Conservation (phyloP, 345 rosid species). For the Orychophragmus violaceus region DNA sequence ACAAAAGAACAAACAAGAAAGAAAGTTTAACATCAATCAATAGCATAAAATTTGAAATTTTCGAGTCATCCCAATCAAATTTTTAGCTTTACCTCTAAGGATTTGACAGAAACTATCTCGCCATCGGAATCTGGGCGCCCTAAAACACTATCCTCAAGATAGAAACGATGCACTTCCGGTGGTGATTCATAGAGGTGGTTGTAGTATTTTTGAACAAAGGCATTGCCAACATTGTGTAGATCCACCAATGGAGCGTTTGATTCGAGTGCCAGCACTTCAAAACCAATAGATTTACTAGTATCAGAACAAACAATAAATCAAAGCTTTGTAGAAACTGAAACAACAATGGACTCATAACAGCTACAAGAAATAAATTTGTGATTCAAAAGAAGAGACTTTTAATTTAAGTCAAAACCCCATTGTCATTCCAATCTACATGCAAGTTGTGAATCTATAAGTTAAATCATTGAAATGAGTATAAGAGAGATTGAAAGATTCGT, state of each 20-base stretch:
- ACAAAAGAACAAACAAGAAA: no score
- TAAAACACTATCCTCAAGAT: constrained; percentile 57
- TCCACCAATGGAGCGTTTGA: constrained; percentile 36
- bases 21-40: no score
- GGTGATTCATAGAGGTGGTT: constrained; percentile 43
- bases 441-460: no score
- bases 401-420: no score
- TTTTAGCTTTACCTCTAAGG: constrained; percentile 43
- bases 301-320: neutral
- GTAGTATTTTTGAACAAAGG: constrained; percentile 67
- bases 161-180: constrained; percentile 46
- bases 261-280: constrained; percentile 43
- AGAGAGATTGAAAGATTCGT: no score
- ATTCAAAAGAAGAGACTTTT: no score
- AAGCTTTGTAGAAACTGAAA: no score
- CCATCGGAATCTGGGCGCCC: constrained; percentile 62
- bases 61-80: neutral
- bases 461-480: no score
- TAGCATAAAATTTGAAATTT: no score
- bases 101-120: constrained; percentile 52
- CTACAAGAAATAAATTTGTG: no score
- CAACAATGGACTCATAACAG: no score
- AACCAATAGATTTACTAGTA: neutral
- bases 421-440: no score
- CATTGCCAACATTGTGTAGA: constrained; percentile 55